Conservation (phyloP, 257 asterid species). For the Gardenia jasminoides region DNA sequence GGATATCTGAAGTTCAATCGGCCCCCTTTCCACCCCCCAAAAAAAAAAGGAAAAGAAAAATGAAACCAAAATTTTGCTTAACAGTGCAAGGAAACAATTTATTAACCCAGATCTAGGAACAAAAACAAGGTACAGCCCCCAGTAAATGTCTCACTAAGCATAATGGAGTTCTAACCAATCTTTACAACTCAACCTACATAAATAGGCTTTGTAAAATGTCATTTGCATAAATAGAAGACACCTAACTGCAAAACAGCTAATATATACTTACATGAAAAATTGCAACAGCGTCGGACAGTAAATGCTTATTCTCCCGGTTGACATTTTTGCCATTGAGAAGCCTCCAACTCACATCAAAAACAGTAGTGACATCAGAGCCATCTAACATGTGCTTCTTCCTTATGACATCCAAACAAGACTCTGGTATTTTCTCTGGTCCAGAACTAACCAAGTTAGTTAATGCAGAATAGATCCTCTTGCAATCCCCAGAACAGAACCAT, state of each 20-base stretch:
- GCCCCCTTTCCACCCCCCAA: too few species aligned
- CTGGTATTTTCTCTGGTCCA: constrained; percentile 81
- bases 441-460: constrained; percentile 63
- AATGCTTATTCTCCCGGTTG: constrained; percentile 74
- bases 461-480: constrained; percentile 71
- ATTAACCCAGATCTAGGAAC: not conserved
- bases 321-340: constrained; percentile 76
- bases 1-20: not conserved
- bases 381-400: constrained; percentile 45
- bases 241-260: not conserved
- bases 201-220: not conserved
- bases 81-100: not conserved
- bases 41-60: not conserved
- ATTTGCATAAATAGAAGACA: not conserved
- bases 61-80: not conserved
- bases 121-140: not conserved
- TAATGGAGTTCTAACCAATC: not conserved
- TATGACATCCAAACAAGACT: constrained; percentile 56
- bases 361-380: constrained; percentile 34
- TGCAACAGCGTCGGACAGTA: constrained; percentile 88
- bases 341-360: constrained; percentile 84
- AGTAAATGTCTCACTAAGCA: not conserved
- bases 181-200: not conserved
- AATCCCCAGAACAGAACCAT: constrained; percentile 85
- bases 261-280: constrained; percentile 80